These are phyloP conservation scores for Pythium brassicae DNA, from an alignment of 352 stramenopile species.

Conservation along the genomic window DNA sequence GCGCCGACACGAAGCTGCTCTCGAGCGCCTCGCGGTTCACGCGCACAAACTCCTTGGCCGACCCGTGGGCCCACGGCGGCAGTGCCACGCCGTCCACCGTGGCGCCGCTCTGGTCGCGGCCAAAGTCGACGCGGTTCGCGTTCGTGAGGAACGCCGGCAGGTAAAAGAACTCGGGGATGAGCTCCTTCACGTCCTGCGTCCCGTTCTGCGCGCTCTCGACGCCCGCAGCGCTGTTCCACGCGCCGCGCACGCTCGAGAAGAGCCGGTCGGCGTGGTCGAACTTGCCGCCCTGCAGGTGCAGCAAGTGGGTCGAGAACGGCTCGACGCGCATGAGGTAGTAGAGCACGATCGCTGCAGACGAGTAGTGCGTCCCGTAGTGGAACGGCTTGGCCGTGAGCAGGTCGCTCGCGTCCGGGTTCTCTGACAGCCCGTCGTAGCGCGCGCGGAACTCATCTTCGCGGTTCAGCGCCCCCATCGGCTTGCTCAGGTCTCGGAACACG, in stretches of 20 bases:
- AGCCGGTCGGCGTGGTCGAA: conserved; percentile 98
- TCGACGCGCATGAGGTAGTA: conserved; percentile 97
- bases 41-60: conserved; percentile 92
- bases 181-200: conserved; percentile 97
- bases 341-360: conserved; percentile 92
- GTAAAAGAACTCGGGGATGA: conserved; percentile 98
- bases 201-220: conserved; percentile 62
- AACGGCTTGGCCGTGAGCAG: conserved; percentile 58
- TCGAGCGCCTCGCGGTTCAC: conserved; percentile 95
- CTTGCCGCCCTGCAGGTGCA: conserved; percentile 93
- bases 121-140: conserved; percentile 93
- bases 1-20: conserved; percentile 92
- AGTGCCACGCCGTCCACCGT: conserved; percentile 89
- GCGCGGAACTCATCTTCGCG: conserved; percentile 72
- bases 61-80: conserved; percentile 93
- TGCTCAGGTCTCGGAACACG: conserved; percentile 95
- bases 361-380: conserved; percentile 96
- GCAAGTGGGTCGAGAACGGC: conserved; percentile 94
- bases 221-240: conserved; percentile 86
- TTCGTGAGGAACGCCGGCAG: conserved; percentile 96
- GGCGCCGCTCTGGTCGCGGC: conserved; percentile 80
- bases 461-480: conserved; percentile 97
- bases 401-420: conserved; percentile 33
- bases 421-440: conserved; percentile 59
- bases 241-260: conserved; percentile 91